Percentiles rank a stretch among this genome's conserved stretches.
These are phyloP conservation scores for Chrysoporthe cubensis DNA, from an alignment of 2,329 filamentous ascomycete genomes.

Conservation along the genomic window DNA sequence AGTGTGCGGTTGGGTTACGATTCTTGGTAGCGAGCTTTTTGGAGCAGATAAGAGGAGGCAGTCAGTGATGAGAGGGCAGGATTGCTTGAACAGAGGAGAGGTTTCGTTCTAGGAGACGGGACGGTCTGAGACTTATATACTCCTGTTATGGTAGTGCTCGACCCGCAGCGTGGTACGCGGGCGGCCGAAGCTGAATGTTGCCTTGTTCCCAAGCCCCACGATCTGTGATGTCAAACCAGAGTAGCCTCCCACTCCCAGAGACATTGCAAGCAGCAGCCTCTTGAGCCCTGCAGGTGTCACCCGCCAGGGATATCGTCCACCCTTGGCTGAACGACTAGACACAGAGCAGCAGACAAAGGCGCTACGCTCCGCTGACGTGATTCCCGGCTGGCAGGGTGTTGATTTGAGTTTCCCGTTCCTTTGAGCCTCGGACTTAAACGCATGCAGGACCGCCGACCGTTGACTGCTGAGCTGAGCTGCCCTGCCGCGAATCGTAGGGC, in stretches of 20 bases:
- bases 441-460: background rate
- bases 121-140: background rate
- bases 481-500: too few species aligned
- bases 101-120: background rate
- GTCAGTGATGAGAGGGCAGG: background rate
- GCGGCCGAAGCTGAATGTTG: background rate
- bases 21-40: background rate
- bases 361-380: background rate
- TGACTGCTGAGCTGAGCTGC: too few species aligned
- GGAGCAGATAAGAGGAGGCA: background rate
- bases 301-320: background rate
- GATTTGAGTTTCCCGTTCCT: background rate
- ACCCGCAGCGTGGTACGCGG: background rate
- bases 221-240: background rate
- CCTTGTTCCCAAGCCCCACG: background rate
- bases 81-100: background rate
- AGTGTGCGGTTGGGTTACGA: background rate
- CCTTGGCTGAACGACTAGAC: background rate
- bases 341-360: background rate
- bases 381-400: background rate
- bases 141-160: background rate
- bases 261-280: background rate
- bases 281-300: constrained; percentile 20
- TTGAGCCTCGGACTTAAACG: background rate
- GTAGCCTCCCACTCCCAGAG: background rate